Percentiles rank a stretch among this genome's conserved stretches.
These are phyloP conservation scores for Phytophthora megakarya DNA, from an alignment of 352 stramenopile genomes.

Conservation along the genomic window DNA sequence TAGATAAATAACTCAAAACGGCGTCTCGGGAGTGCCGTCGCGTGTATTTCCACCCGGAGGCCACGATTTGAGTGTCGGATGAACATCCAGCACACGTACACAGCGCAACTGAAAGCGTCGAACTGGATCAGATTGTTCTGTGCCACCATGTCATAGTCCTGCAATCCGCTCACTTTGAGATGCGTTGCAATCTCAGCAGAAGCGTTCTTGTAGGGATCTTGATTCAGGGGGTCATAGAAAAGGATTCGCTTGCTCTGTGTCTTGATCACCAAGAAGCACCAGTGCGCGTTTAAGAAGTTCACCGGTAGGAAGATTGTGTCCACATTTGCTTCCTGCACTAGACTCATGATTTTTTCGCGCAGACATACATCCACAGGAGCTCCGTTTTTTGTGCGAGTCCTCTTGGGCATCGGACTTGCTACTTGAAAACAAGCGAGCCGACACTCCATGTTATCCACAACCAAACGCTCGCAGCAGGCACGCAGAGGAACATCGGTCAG, in stretches of 20 bases:
- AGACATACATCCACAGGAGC: too few relatives aligned
- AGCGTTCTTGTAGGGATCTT: not conserved
- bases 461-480: too few relatives aligned
- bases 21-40: not conserved
- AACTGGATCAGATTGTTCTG: constrained; percentile 23
- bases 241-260: not conserved
- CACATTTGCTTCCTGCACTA: not conserved
- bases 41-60: not conserved
- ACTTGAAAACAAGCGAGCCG: too few relatives aligned
- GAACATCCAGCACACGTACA: constrained; percentile 27
- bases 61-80: not conserved
- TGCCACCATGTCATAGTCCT: constrained; percentile 5
- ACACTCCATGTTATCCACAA: too few relatives aligned
- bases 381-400: too few relatives aligned
- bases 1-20: constrained; percentile 26
- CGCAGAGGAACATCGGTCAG: too few relatives aligned
- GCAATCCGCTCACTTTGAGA: not conserved
- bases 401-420: too few relatives aligned
- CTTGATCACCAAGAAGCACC: constrained; percentile 10
- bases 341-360: too few relatives aligned
- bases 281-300: constrained; percentile 14
- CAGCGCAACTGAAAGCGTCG: constrained; percentile 22
- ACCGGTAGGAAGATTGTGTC: not conserved
- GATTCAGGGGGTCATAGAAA: constrained; percentile 13
- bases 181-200: not conserved